Percentiles rank a stretch among this genome's conserved stretches.
phyloP scores from a whole-genome alignment of 306 rosid species.

The Ceratonia siliqua region DNA sequence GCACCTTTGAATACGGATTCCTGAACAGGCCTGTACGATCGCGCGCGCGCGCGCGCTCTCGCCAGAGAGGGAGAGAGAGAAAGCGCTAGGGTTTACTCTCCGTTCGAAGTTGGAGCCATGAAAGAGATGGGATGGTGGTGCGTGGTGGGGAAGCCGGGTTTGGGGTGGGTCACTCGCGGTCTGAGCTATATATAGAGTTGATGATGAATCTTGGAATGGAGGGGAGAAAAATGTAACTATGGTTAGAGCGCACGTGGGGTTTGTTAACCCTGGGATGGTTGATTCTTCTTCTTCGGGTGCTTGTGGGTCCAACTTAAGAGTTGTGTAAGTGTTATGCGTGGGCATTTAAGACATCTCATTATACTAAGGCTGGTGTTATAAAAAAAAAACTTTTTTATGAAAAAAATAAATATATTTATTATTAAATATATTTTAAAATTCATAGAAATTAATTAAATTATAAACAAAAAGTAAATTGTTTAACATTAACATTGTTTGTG shows the following conservation, averaged over 20 bases:
- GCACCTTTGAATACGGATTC: background rate
- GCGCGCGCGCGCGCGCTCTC: too few species aligned
- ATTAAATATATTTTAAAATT: too few species aligned
- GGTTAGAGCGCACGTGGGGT: background rate
- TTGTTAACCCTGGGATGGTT: background rate
- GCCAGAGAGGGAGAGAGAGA: background rate
- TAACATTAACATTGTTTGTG: too few species aligned
- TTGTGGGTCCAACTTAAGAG: too few species aligned
- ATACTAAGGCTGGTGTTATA: too few species aligned
- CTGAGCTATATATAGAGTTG: background rate
- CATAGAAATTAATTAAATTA: too few species aligned
- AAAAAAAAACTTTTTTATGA: too few species aligned
- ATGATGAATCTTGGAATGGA: background rate
- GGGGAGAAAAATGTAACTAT: background rate
- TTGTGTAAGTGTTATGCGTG: too few species aligned
- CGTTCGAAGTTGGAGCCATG: constrained; percentile 8
- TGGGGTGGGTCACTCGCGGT: background rate
- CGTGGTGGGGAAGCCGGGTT: background rate
- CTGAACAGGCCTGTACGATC: background rate
- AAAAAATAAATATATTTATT: too few species aligned
- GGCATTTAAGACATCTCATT: too few species aligned
- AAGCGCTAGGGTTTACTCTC: background rate
- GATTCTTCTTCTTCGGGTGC: too few species aligned
- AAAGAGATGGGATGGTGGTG: background rate
- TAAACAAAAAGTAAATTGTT: too few species aligned